A percentile compares a stretch with the other conserved stretches of the same genome.
phyloP scores from a whole-genome alignment of 345 rosid species.

The Excoecaria cochinchinensis region DNA sequence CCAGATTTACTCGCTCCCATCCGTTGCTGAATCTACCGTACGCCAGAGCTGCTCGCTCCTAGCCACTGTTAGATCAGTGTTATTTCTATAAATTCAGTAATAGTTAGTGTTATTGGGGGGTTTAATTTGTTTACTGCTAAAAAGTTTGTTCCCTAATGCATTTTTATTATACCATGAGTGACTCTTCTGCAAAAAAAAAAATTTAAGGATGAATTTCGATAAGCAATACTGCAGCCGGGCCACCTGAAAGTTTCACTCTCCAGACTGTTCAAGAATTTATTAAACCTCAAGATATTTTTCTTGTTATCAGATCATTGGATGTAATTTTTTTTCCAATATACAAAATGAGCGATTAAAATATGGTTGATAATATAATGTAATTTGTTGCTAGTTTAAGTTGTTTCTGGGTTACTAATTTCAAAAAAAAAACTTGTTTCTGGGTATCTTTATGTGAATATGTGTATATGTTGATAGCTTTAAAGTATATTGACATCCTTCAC shows the following conservation, averaged over 20 bases:
- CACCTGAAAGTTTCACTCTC: conserved; percentile 80
- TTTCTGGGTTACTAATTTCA: too few species aligned
- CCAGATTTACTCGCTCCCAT: too few species aligned
- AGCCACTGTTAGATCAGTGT: too few species aligned
- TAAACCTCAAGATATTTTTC: conserved; percentile 68
- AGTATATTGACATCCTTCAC: not conserved
- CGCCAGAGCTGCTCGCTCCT: too few species aligned
- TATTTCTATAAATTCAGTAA: not conserved
- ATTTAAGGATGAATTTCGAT: conserved; percentile 70
- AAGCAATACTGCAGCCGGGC: conserved; percentile 63
- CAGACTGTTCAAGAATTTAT: conserved; percentile 82
- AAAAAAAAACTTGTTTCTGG: too few species aligned
- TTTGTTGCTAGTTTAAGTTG: too few species aligned
- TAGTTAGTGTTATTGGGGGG: too few species aligned
- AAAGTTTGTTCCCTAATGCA: not conserved
- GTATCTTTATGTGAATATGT: not conserved
- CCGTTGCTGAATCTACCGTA: too few species aligned
- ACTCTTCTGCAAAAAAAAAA: not conserved
- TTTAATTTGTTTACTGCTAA: too few species aligned
- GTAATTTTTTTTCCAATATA: not conserved
- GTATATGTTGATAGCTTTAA: not conserved
- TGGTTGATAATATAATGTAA: not conserved
- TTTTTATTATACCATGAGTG: not conserved
- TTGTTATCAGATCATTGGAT: not conserved
- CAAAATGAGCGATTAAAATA: not conserved